Evolutionary conservation across 495 filamentous ascomycete species (phyloP).

Genomic region (Aspergillus nanangensis): DNA sequence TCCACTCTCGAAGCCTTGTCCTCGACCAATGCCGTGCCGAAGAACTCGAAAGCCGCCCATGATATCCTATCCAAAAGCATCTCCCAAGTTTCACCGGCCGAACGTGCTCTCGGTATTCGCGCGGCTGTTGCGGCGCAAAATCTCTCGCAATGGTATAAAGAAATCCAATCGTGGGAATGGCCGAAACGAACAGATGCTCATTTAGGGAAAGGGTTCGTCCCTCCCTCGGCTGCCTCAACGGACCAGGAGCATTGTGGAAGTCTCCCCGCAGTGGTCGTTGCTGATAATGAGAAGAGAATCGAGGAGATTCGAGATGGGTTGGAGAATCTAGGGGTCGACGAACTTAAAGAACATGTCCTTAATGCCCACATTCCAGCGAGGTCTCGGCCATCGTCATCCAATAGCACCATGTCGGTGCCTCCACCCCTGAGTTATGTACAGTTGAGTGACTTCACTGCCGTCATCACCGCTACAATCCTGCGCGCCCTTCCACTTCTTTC

Average conservation of each 20-base stretch:
- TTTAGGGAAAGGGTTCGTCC: slow-evolving; percentile 52
- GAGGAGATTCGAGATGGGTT: slow-evolving; percentile 74
- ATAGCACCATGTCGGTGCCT: slow-evolving; percentile 48
- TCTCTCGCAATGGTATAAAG: slow-evolving; percentile 70
- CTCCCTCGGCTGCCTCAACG: slow-evolving; percentile 28
- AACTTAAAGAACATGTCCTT: slow-evolving; percentile 84
- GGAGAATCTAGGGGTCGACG: slow-evolving; percentile 78
- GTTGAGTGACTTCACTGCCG: slow-evolving; percentile 80
- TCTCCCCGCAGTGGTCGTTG: slow-evolving; percentile 55
- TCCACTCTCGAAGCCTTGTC: slow-evolving; percentile 52
- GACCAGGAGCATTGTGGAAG: slow-evolving; percentile 62
- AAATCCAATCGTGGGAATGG: slow-evolving; percentile 76
- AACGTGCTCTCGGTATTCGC: slow-evolving; percentile 67
- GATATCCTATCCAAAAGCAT: slow-evolving; percentile 61
- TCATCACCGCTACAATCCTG: slow-evolving; percentile 83
- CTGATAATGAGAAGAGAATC: slow-evolving; percentile 65
- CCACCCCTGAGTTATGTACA: slow-evolving; percentile 51
- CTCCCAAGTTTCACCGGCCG: slow-evolving; percentile 58
- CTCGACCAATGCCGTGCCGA: slow-evolving; percentile 51
- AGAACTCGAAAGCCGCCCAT: slow-evolving; percentile 36
- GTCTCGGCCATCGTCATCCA: slow-evolving; percentile 50
- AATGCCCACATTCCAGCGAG: slow-evolving; percentile 64
- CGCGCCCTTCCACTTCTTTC: slow-evolving; percentile 82
- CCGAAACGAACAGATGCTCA: slow-evolving; percentile 37
- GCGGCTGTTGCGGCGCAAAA: slow-evolving; percentile 71